These are phyloP conservation scores for Aaosphaeria arxii DNA, from an alignment of 2,329 filamentous ascomycete species.

Conservation along the genomic window DNA sequence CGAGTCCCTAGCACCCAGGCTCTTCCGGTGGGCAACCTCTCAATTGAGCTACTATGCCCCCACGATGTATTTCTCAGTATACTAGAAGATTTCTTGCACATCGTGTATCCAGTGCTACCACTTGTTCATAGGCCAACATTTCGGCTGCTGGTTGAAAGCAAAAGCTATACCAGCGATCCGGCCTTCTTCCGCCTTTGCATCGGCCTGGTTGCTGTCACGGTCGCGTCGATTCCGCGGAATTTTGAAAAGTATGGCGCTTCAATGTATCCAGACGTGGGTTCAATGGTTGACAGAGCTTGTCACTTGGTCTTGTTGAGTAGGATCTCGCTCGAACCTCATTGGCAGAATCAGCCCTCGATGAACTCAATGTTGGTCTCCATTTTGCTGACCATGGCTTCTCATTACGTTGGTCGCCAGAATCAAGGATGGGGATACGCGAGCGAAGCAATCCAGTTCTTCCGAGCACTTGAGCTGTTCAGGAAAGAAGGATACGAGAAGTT, in stretches of 20 bases:
- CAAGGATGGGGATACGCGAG: constrained; percentile 13
- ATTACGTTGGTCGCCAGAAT: constrained; percentile 10
- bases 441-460: constrained; percentile 13
- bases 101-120: constrained; percentile 12
- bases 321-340: constrained; percentile 5
- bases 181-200: constrained; percentile 12
- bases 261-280: constrained; percentile 6
- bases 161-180: constrained; percentile 4
- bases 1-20: not conserved
- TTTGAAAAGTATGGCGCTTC: constrained; percentile 6
- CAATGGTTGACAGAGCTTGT: constrained; percentile 11
- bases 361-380: constrained; percentile 9
- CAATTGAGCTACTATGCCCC: constrained; percentile 10
- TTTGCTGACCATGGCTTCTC: constrained; percentile 10
- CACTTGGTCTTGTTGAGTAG: constrained; percentile 10
- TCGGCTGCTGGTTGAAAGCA: constrained; percentile 7
- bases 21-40: constrained; percentile 3
- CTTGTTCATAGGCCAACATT: constrained; percentile 11
- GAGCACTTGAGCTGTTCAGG: constrained; percentile 10
- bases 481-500: constrained; percentile 8
- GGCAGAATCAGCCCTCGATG: constrained; percentile 10
- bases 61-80: constrained; percentile 7
- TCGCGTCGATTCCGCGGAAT: constrained; percentile 11
- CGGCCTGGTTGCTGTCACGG: constrained; percentile 9
- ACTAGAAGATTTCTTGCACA: constrained; percentile 10